These are phyloP conservation scores for Euphorbia lathyris DNA, from an alignment of 345 rosid genomes.

Conservation along the genomic window DNA sequence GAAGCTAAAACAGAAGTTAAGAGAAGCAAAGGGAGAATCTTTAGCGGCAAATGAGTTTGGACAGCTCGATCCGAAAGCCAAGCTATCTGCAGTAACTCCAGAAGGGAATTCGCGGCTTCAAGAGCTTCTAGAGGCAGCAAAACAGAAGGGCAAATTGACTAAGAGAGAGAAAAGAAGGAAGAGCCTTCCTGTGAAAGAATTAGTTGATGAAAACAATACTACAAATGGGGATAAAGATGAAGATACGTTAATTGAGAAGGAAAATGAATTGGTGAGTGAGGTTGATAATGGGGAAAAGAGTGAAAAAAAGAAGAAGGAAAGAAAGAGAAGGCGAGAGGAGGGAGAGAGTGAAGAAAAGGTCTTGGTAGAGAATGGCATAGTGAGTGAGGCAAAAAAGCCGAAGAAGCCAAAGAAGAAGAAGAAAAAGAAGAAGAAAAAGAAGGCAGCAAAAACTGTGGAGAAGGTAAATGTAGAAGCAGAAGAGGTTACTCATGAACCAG, in stretches of 20 bases:
- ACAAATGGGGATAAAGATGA: slow-evolving; percentile 3
- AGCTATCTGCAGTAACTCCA: background rate
- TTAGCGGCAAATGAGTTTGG: slow-evolving; percentile 24
- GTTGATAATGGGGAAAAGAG: slow-evolving; percentile 21
- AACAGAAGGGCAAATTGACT: slow-evolving; percentile 58
- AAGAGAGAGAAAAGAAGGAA: slow-evolving; percentile 76
- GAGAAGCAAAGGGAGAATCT: slow-evolving; percentile 44
- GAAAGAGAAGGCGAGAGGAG: slow-evolving; percentile 19
- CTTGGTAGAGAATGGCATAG: background rate
- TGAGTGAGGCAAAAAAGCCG: slow-evolving; percentile 7
- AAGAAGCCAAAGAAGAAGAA: slow-evolving; percentile 20
- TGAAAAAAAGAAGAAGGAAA: slow-evolving; percentile 22
- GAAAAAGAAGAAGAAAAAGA: slow-evolving; percentile 26
- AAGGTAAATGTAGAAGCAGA: slow-evolving; percentile 12
- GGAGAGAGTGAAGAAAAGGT: slow-evolving; percentile 16
- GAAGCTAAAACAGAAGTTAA: slow-evolving; percentile 84
- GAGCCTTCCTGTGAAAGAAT: slow-evolving; percentile 24
- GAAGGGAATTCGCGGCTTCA: slow-evolving; percentile 34
- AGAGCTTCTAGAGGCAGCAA: slow-evolving; percentile 52
- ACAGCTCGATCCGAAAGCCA: slow-evolving; percentile 11
- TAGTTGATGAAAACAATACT: slow-evolving; percentile 11
- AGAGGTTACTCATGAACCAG: slow-evolving; percentile 8
- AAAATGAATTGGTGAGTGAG: slow-evolving; percentile 24
- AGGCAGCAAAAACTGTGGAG: slow-evolving; percentile 8
- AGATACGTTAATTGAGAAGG: background rate